These are phyloP conservation scores for Mycena floridula DNA, from an alignment of 768 basidiomycete genomes.

Conservation along the genomic window DNA sequence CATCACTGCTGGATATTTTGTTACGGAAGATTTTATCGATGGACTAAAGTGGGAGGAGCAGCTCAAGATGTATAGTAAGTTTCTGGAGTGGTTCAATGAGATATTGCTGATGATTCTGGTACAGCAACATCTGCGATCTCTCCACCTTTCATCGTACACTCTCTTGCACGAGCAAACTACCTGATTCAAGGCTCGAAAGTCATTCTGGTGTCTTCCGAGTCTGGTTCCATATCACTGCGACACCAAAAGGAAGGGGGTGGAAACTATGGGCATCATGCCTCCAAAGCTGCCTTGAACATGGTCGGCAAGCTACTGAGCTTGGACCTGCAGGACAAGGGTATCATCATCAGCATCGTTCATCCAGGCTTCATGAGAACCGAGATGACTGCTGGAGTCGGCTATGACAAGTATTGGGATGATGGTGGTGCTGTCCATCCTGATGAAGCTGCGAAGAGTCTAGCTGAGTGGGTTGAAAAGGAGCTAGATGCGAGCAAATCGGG, in stretches of 20 bases:
- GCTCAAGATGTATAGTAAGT: constrained; percentile 38
- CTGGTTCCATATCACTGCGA: constrained; percentile 35
- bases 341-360: constrained; percentile 38
- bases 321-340: constrained; percentile 31
- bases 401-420: constrained; percentile 35
- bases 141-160: neutral
- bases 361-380: constrained; percentile 44
- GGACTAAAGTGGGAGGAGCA: constrained; percentile 30
- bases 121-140: constrained; percentile 1
- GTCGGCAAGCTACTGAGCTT: constrained; percentile 33
- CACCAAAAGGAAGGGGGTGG: constrained; percentile 40
- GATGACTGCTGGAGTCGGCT: constrained; percentile 38
- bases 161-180: constrained; percentile 7
- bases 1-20: neutral
- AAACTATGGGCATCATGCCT: constrained; percentile 44
- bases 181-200: constrained; percentile 29
- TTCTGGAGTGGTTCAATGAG: constrained; percentile 38
- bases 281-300: constrained; percentile 45
- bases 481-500: constrained; percentile 30
- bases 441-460: constrained; percentile 30
- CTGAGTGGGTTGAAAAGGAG: constrained; percentile 28
- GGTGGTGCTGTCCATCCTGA: constrained; percentile 43
- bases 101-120: constrained; percentile 24
- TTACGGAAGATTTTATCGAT: constrained; percentile 32
- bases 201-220: constrained; percentile 39